Conservation (phyloP, 2,329 filamentous ascomycete genomes). For the Fusarium buharicum region DNA sequence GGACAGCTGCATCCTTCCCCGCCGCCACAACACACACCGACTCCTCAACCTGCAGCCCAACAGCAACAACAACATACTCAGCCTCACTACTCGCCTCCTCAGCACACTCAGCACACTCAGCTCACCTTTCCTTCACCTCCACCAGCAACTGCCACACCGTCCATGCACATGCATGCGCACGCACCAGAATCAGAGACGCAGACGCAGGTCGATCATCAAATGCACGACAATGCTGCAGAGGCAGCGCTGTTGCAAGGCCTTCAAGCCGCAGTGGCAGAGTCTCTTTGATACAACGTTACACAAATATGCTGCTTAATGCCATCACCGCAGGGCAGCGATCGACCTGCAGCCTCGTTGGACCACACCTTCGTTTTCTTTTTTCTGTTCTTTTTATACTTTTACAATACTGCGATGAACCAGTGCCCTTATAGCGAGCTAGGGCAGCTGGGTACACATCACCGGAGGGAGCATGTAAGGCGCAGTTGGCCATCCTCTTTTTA, state of each 20-base stretch:
- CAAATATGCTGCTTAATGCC: background rate
- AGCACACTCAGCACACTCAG: slow-evolving; percentile 36
- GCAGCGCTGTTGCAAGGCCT: slow-evolving; percentile 51
- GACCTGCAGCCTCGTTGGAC: slow-evolving; percentile 1
- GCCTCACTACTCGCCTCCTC: slow-evolving; percentile 25
- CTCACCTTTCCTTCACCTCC: slow-evolving; percentile 35
- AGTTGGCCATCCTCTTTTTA: slow-evolving; percentile 15
- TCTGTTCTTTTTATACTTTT: slow-evolving; percentile 11
- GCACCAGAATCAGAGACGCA: slow-evolving; percentile 36
- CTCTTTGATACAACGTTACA: slow-evolving; percentile 26
- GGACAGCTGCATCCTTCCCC: slow-evolving; percentile 42
- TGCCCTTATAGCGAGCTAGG: slow-evolving; percentile 19
- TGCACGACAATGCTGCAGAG: slow-evolving; percentile 51
- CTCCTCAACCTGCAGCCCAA: slow-evolving; percentile 34
- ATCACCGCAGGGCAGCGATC: background rate
- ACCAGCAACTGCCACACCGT: slow-evolving; percentile 33
- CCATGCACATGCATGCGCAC: slow-evolving; percentile 34
- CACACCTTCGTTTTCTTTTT: slow-evolving; percentile 13
- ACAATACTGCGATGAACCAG: slow-evolving; percentile 14
- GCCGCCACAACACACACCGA: slow-evolving; percentile 40
- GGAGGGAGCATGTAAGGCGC: background rate
- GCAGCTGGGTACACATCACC: slow-evolving; percentile 11
- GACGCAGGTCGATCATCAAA: slow-evolving; percentile 33
- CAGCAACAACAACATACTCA: slow-evolving; percentile 20
- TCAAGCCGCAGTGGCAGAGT: slow-evolving; percentile 50